Conservation (phyloP, 2,329 filamentous ascomycete genomes). For the Nigrospora sphaerica region DNA sequence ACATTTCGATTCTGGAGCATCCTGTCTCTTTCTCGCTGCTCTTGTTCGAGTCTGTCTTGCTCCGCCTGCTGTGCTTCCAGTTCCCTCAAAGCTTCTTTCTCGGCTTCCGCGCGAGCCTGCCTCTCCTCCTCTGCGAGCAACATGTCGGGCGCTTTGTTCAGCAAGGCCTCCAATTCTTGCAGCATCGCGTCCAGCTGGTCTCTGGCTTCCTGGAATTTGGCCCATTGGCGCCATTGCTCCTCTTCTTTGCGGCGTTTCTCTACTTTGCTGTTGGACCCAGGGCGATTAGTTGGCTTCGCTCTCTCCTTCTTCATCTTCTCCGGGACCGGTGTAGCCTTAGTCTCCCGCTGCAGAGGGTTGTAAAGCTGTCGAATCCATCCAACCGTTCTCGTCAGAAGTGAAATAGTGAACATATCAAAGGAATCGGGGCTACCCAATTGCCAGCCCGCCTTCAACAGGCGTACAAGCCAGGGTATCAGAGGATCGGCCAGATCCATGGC, state of each 20-base stretch:
- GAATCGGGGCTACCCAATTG: slow-evolving; percentile 11
- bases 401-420: slow-evolving; percentile 14
- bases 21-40: slow-evolving; percentile 7
- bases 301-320: not conserved
- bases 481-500: slow-evolving; percentile 12
- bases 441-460: slow-evolving; percentile 17
- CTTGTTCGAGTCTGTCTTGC: not conserved
- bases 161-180: slow-evolving; percentile 5
- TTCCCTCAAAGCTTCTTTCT: not conserved
- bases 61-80: not conserved
- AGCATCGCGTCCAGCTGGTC: slow-evolving; percentile 12
- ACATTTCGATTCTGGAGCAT: slow-evolving; percentile 13
- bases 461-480: slow-evolving; percentile 17
- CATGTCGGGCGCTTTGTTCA: slow-evolving; percentile 10
- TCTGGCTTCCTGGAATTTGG: slow-evolving; percentile 2
- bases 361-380: slow-evolving; percentile 16
- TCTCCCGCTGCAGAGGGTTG: slow-evolving; percentile 7
- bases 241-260: no score
- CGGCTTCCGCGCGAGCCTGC: slow-evolving; percentile 2
- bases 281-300: no score
- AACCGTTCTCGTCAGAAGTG: slow-evolving; percentile 14
- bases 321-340: not conserved
- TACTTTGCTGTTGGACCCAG: no score
- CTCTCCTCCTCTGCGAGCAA: slow-evolving; percentile 9
- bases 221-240: not conserved